Conservation (phyloP, 2,329 filamentous ascomycete genomes). For the Neofusicoccum cordaticola region DNA sequence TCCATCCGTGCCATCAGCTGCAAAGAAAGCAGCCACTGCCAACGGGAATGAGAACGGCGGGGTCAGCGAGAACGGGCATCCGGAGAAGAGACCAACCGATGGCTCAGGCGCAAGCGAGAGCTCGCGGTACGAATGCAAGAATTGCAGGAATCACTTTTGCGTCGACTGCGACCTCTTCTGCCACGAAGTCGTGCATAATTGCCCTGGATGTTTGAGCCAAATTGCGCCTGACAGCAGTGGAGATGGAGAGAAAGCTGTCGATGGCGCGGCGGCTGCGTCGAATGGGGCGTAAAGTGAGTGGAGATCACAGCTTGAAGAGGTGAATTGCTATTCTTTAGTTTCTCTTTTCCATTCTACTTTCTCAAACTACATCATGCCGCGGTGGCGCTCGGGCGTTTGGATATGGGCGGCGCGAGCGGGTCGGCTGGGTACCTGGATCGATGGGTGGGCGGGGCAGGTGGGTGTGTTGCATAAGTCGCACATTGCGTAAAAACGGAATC, state of each 20-base stretch:
- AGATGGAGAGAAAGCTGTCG: too few relatives aligned
- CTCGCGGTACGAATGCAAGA: slow-evolving; percentile 81
- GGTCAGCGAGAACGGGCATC: slow-evolving; percentile 24
- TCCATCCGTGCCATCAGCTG: slow-evolving; percentile 47
- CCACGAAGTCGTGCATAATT: slow-evolving; percentile 93
- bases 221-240: neutral
- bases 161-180: slow-evolving; percentile 97
- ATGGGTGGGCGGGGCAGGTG: too few relatives aligned
- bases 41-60: slow-evolving; percentile 16
- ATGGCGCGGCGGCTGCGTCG: neutral
- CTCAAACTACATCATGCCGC: too few relatives aligned
- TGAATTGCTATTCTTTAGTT: too few relatives aligned
- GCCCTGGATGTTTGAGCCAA: slow-evolving; percentile 73
- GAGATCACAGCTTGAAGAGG: too few relatives aligned
- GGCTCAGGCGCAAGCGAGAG: slow-evolving; percentile 77
- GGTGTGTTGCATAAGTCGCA: too few relatives aligned
- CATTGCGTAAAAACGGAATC: too few relatives aligned
- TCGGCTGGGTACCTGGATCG: too few relatives aligned
- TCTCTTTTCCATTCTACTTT: too few relatives aligned
- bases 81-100: slow-evolving; percentile 28
- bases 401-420: too few relatives aligned
- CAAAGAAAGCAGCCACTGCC: neutral
- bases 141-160: slow-evolving; percentile 90
- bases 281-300: neutral
- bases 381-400: too few relatives aligned